Evolutionary conservation across 495 filamentous ascomycete genomes (phyloP).

Genomic region (Melanomma pulvis-pyrius): DNA sequence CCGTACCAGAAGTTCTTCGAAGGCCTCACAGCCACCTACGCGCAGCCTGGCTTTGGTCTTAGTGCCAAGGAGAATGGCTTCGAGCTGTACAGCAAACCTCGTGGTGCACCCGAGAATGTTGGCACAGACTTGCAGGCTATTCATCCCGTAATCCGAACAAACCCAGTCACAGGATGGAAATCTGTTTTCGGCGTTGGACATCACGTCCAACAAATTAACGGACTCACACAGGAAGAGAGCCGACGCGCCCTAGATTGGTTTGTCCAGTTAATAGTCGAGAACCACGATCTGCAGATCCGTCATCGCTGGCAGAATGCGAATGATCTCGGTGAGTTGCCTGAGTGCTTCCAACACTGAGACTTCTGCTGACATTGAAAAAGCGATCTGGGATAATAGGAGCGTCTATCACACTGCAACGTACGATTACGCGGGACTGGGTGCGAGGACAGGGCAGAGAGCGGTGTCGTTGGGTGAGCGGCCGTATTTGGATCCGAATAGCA

Average conservation of each 20-base stretch:
- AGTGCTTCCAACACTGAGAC: not conserved
- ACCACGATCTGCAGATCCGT: conserved; percentile 81
- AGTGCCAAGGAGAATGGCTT: conserved; percentile 59
- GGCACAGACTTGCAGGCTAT: conserved; percentile 63
- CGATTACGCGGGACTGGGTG: conserved; percentile 62
- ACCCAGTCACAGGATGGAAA: conserved; percentile 83
- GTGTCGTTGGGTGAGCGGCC: conserved; percentile 71
- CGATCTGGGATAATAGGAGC: conserved; percentile 80
- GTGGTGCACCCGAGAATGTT: conserved; percentile 70
- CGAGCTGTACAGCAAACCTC: conserved; percentile 51
- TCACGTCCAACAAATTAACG: conserved; percentile 67
- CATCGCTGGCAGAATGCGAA: conserved; percentile 53
- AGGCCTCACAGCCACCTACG: conserved; percentile 66
- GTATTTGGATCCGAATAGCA: conserved; percentile 58
- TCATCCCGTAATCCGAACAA: conserved; percentile 78
- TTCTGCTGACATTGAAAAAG: conserved; percentile 44
- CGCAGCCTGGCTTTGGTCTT: conserved; percentile 61
- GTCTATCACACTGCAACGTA: conserved; percentile 72
- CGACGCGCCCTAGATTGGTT: conserved; percentile 66
- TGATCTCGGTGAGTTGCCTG: conserved; percentile 38
- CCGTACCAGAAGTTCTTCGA: conserved; percentile 70
- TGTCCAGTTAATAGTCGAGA: conserved; percentile 65
- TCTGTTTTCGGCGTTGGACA: conserved; percentile 66
- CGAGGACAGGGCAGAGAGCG: conserved; percentile 62
- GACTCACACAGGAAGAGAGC: conserved; percentile 66